These are phyloP conservation scores for Atractiella rhizophila DNA, from an alignment of 768 basidiomycete genomes.

Conservation along the genomic window DNA sequence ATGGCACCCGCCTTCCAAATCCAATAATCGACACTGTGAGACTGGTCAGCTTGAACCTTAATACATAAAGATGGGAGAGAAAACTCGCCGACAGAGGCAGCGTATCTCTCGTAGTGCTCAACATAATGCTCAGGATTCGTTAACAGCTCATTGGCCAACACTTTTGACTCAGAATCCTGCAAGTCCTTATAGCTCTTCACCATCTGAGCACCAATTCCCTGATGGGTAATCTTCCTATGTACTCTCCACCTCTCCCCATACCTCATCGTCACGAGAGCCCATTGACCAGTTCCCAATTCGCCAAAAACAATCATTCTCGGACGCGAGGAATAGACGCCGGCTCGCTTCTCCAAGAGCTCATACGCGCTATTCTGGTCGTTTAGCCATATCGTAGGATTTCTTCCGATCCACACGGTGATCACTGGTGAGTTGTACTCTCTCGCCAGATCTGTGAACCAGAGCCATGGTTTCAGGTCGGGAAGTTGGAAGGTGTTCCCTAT, in stretches of 20 bases:
- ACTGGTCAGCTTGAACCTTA: too few species aligned
- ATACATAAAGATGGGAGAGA: too few species aligned
- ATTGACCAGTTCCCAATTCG: constrained; percentile 5
- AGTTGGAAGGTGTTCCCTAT: not conserved
- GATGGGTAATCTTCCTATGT: constrained; percentile 4
- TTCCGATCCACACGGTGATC: constrained; percentile 1
- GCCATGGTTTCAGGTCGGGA: not conserved
- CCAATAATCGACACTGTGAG: too few species aligned
- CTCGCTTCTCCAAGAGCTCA: constrained; percentile 12
- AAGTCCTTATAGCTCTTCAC: too few species aligned
- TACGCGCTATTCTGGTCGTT: constrained; percentile 7
- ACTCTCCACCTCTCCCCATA: constrained; percentile 3
- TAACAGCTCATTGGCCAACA: too few species aligned
- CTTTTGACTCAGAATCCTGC: too few species aligned
- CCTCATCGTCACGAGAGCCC: constrained; percentile 5
- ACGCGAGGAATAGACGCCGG: constrained; percentile 11
- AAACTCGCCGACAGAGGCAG: too few species aligned
- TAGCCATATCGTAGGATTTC: constrained; percentile 4
- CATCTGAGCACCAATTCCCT: constrained; percentile 4
- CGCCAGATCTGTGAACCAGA: not conserved
- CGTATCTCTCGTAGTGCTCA: too few species aligned
- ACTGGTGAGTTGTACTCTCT: not conserved
- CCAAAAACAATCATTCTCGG: constrained; percentile 8
- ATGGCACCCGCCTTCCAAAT: too few species aligned
- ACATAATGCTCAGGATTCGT: too few species aligned